Conservation (phyloP, 345 rosid genomes). For the Eucalyptus victrix region DNA sequence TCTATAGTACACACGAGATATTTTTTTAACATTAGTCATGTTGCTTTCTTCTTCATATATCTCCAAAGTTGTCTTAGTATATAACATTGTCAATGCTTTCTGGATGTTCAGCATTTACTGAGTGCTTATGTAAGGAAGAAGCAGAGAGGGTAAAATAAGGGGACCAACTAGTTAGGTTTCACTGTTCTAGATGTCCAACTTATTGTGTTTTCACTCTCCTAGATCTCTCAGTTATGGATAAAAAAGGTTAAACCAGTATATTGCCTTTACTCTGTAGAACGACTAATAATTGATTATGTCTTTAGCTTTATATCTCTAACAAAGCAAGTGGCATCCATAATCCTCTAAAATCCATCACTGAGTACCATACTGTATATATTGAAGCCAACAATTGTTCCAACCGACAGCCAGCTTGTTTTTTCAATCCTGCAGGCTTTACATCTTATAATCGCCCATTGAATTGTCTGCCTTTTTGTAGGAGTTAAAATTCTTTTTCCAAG, state of each 20-base stretch:
- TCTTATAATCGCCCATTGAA: not conserved
- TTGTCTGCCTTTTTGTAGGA: constrained; percentile 23
- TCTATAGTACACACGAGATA: not conserved
- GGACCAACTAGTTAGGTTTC: not conserved
- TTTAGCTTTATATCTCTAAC: not conserved
- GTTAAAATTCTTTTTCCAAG: constrained; percentile 29
- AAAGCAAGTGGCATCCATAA: not conserved
- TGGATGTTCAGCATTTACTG: not conserved
- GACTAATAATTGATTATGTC: not conserved
- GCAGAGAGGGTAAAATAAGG: not conserved
- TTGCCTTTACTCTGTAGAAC: not conserved
- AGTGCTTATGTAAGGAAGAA: not conserved
- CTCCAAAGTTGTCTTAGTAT: not conserved
- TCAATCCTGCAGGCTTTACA: not conserved
- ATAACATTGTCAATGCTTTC: not conserved
- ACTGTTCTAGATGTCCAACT: not conserved
- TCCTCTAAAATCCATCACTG: not conserved
- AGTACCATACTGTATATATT: not conserved
- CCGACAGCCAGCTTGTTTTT: not conserved
- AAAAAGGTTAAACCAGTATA: not conserved
- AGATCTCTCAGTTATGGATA: not conserved
- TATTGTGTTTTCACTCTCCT: not conserved
- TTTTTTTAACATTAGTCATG: not conserved
- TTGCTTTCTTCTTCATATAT: not conserved
- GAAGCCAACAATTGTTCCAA: not conserved